Conservation (phyloP, 2,329 filamentous ascomycete species). For the Mycosphaerella sp. region DNA sequence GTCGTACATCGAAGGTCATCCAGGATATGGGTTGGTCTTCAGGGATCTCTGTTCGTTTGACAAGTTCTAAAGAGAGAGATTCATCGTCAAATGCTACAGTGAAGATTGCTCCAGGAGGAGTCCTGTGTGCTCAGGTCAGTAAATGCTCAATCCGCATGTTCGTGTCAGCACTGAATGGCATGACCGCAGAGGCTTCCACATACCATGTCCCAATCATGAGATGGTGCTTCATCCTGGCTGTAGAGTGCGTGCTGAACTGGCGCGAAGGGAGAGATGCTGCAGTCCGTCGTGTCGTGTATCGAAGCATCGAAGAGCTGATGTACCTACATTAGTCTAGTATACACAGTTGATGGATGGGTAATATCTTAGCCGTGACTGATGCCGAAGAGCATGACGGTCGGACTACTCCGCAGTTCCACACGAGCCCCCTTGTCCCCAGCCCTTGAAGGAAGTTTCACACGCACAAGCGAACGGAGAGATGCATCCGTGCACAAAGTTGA, state of each 20-base stretch:
- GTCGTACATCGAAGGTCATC: slow-evolving; percentile 79
- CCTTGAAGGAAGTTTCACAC: not conserved
- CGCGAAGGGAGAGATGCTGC: not conserved
- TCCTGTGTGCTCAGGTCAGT: slow-evolving; percentile 35
- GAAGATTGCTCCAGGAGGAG: slow-evolving; percentile 81
- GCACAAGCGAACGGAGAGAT: not conserved
- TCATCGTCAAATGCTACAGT: slow-evolving; percentile 85
- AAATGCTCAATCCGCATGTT: not conserved
- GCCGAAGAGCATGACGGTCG: slow-evolving; percentile 8
- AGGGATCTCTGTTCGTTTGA: slow-evolving; percentile 76
- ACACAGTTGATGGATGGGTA: slow-evolving; percentile 2
- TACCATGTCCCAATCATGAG: slow-evolving; percentile 85
- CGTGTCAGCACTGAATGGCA: not conserved
- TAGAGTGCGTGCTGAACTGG: slow-evolving; percentile 7
- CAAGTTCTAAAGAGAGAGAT: slow-evolving; percentile 62
- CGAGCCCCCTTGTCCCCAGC: not conserved
- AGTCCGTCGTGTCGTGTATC: not conserved
- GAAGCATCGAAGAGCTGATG: slow-evolving; percentile 1
- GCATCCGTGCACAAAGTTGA: not conserved
- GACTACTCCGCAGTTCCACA: slow-evolving; percentile 1
- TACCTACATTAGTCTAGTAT: too few relatives aligned
- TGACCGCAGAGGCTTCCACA: slow-evolving; percentile 7
- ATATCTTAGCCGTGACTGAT: slow-evolving; percentile 15
- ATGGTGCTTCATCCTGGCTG: slow-evolving; percentile 68
- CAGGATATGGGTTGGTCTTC: slow-evolving; percentile 83